Conservation (phyloP, 352 stramenopile genomes). For the Phytopythium litorale region DNA sequence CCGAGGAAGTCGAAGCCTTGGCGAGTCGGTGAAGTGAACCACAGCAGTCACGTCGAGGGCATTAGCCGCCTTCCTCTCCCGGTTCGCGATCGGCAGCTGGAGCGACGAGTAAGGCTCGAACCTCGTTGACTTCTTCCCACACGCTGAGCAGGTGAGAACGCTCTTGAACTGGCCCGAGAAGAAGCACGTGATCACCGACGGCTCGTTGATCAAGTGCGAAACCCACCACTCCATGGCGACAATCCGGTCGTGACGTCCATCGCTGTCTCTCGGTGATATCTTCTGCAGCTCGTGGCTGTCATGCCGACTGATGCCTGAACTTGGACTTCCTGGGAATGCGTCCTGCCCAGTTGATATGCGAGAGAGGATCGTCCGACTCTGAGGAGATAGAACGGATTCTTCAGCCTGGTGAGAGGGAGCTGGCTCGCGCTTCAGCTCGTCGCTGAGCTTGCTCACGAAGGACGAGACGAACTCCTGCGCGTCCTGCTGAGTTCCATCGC, state of each 20-base stretch:
- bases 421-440: conserved; percentile 86
- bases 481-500: conserved; percentile 94
- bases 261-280: conserved; percentile 79
- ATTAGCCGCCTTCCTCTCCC: neutral
- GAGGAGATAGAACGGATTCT: conserved; percentile 21
- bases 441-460: conserved; percentile 90
- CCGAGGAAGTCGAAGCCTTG: conserved; percentile 4
- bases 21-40: conserved; percentile 28
- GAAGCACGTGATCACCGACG: conserved; percentile 93
- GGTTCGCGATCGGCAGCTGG: conserved; percentile 38
- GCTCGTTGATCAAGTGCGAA: conserved; percentile 92
- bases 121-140: conserved; percentile 73
- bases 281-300: neutral
- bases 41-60: conserved; percentile 29
- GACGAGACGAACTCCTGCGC: conserved; percentile 93
- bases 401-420: conserved; percentile 72
- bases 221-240: conserved; percentile 97
- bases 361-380: conserved; percentile 22
- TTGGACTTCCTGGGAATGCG: neutral
- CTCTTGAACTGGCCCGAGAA: conserved; percentile 98
- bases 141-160: conserved; percentile 86
- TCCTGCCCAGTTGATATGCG: conserved; percentile 14
- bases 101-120: conserved; percentile 90
- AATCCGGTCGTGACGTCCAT: conserved; percentile 90
- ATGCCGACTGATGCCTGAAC: too few species aligned